These are phyloP conservation scores for Glonium stellatum DNA, from an alignment of 495 filamentous ascomycete species.

Conservation along the genomic window DNA sequence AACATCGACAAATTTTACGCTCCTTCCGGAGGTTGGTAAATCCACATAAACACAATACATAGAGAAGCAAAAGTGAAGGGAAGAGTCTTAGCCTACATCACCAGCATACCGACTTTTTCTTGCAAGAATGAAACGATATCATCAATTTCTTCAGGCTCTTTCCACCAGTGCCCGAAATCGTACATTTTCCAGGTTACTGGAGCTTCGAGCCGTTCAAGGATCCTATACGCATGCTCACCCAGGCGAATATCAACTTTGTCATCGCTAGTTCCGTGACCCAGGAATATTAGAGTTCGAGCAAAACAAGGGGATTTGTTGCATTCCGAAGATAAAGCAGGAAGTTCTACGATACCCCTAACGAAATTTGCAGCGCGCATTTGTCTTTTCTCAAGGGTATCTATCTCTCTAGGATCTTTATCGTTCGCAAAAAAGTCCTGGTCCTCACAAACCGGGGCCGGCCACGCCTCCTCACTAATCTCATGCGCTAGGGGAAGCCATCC, in stretches of 20 bases:
- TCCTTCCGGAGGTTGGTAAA: no score
- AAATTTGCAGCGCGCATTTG: background rate
- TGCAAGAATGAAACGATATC: background rate
- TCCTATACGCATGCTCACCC: background rate
- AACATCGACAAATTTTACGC: no score
- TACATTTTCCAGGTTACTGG: background rate
- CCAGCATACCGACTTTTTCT: background rate
- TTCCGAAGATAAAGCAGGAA: background rate
- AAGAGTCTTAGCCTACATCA: no score
- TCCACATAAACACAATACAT: no score
- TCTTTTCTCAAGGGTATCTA: background rate
- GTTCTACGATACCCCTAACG: background rate
- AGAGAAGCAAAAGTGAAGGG: no score
- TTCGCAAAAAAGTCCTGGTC: constrained; percentile 7
- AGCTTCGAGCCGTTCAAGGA: background rate
- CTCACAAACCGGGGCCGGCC: constrained; percentile 1
- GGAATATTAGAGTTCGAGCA: constrained; percentile 40
- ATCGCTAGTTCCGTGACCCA: constrained; percentile 50
- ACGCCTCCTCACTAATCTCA: background rate
- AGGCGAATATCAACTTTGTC: constrained; percentile 35
- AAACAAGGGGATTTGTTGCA: background rate
- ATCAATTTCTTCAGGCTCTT: constrained; percentile 2
- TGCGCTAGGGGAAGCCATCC: constrained; percentile 49
- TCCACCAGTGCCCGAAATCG: constrained; percentile 3
- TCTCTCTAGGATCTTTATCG: background rate